Evolutionary conservation across 2,329 filamentous ascomycete genomes (phyloP), one percentile per base, ranked within the genome.

Genomic region (Exophiala sp.): DNA sequence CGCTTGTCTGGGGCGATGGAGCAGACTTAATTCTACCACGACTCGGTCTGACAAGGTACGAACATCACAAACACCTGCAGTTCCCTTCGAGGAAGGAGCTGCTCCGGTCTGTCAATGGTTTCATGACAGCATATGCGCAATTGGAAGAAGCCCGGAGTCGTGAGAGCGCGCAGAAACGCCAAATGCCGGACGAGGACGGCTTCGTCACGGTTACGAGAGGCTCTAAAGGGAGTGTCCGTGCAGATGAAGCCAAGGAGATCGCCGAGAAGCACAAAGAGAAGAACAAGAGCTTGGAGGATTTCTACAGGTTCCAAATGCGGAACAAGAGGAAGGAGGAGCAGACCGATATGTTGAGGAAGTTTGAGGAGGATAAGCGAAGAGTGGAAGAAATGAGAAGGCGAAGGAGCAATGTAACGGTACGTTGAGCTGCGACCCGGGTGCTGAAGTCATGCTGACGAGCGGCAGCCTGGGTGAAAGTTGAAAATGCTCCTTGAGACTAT

Each of bases 131-230:
- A n/a, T 97, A 89, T 71, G 66, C 69, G 21, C 67, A 85, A 76
- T 71, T 79, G 64, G 71, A 87, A 74, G 70, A 86, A 78, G 74
- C 81, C 67, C 69, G 83, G 74, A 68, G 83, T 74, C 60, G 77
- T 63, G 58, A 82, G 72, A 70, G 76, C 73, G 64, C 85, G 70
- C 64, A 78, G 48, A 72, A 84, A 54, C 81, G 87, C 53, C 84
- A 85, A 59, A 83, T 88, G 62, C 88, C 91, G 0, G 93, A 98
- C 66, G 90, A 88, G 63, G 93, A 98, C 67, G 93, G 93, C 1
- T 98, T 98, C 66, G 79, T 97, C 42, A 97, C 90, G 2, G 93
- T 98, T 19, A 86, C 83, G 1, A 79, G 86, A 47, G 89, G 89
- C 21, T 86, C 86, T 32, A 76, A 77, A 52, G 75, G 84, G 50